Percentiles rank a stretch among this genome's conserved stretches.
Evolutionary conservation across 352 stramenopile species (phyloP).

Genomic region (Pythium aphanidermatum): DNA sequence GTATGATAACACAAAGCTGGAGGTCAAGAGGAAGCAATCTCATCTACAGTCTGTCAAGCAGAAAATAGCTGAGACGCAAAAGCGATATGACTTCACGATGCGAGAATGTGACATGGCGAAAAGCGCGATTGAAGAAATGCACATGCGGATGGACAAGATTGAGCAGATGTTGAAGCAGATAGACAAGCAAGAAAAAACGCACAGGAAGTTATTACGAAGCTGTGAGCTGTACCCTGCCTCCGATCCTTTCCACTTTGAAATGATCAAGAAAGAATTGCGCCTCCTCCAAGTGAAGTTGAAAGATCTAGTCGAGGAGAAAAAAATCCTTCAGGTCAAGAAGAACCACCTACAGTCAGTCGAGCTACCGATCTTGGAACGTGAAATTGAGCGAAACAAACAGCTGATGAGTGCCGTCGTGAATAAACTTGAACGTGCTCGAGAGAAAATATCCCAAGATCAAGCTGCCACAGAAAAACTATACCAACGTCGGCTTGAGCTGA

Average conservation of each 20-base stretch:
- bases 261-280: conserved; percentile 60
- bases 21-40: conserved; percentile 55
- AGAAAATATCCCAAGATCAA: conserved; percentile 66
- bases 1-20: conserved; percentile 55
- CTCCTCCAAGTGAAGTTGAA: conserved; percentile 66
- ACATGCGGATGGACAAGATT: conserved; percentile 53
- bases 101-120: conserved; percentile 77
- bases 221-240: conserved; percentile 62
- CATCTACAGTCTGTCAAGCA: conserved; percentile 50
- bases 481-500: conserved; percentile 62
- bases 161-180: conserved; percentile 56
- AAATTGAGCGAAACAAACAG: conserved; percentile 53
- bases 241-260: conserved; percentile 51
- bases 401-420: conserved; percentile 59
- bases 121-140: conserved; percentile 71
- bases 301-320: conserved; percentile 64
- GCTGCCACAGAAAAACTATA: conserved; percentile 63
- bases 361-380: conserved; percentile 39
- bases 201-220: conserved; percentile 55
- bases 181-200: conserved; percentile 64
- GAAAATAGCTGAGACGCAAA: conserved; percentile 57
- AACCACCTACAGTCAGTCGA: conserved; percentile 50
- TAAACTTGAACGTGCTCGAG: conserved; percentile 50
- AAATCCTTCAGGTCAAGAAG: conserved; percentile 58
- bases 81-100: conserved; percentile 58